These are phyloP conservation scores for Pestalotiopsis sp. DNA, from an alignment of 2,329 filamentous ascomycete species.

Conservation along the genomic window DNA sequence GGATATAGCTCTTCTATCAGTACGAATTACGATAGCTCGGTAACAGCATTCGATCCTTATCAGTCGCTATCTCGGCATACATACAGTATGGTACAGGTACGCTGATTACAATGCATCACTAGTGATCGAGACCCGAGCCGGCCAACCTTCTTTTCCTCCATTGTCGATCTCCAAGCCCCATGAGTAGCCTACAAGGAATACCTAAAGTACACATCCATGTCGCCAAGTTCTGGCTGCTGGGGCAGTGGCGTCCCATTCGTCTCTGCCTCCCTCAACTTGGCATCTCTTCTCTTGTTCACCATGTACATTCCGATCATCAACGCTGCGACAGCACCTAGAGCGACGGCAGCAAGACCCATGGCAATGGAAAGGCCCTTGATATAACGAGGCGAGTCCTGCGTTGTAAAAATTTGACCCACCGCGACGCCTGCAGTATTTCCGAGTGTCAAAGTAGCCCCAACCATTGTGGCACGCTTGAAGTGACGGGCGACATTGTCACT, in stretches of 20 bases:
- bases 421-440: constrained; percentile 49
- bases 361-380: constrained; percentile 30
- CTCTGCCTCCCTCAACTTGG: constrained; percentile 22
- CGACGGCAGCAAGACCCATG: constrained; percentile 25
- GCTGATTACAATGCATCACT: neutral
- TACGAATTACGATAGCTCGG: neutral
- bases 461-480: constrained; percentile 45
- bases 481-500: constrained; percentile 48
- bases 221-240: constrained; percentile 24
- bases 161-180: neutral
- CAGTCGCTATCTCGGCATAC: neutral
- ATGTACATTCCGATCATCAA: constrained; percentile 27
- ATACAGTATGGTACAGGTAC: too few species aligned
- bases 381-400: constrained; percentile 28
- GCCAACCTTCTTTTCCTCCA: neutral
- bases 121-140: neutral
- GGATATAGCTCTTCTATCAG: neutral
- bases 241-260: constrained; percentile 20
- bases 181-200: constrained; percentile 18
- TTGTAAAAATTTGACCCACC: constrained; percentile 44
- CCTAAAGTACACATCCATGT: constrained; percentile 27
- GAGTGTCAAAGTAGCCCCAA: constrained; percentile 46
- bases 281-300: constrained; percentile 27
- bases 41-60: neutral
- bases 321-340: constrained; percentile 23